Evolutionary conservation across 2,329 filamentous ascomycete species (phyloP).

Genomic region (Fusarium pseudonygamai): DNA sequence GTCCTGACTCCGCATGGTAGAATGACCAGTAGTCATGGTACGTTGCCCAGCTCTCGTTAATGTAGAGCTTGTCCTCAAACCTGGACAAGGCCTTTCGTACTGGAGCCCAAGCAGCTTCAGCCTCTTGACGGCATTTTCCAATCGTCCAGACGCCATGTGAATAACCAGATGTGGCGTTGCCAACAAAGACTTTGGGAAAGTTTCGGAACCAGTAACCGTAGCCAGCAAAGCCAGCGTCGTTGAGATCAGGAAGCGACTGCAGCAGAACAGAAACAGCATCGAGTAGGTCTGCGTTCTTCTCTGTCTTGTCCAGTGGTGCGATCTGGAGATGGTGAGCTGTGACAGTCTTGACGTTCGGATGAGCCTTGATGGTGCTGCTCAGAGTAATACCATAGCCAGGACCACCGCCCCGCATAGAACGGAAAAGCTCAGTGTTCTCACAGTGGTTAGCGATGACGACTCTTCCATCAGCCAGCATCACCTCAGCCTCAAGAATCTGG

Average conservation of each 20-base stretch:
- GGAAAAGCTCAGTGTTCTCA: slow-evolving; percentile 22
- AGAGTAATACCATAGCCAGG: slow-evolving; percentile 22
- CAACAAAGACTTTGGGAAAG: slow-evolving; percentile 6
- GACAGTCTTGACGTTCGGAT: slow-evolving; percentile 18
- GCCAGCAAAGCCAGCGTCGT: slow-evolving; percentile 28
- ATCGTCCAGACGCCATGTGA: slow-evolving; percentile 23
- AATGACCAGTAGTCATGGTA: slow-evolving; percentile 31
- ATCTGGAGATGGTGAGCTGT: slow-evolving; percentile 16
- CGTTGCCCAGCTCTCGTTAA: slow-evolving; percentile 22
- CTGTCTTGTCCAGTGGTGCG: slow-evolving; percentile 9
- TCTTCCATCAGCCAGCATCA: slow-evolving; percentile 20
- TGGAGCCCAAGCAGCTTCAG: slow-evolving; percentile 9
- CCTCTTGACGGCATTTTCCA: not conserved
- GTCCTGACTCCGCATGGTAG: slow-evolving; percentile 11
- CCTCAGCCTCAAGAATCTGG: slow-evolving; percentile 25
- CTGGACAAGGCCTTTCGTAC: slow-evolving; percentile 3
- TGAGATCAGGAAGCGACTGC: slow-evolving; percentile 21
- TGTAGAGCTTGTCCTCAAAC: slow-evolving; percentile 20
- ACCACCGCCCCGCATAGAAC: slow-evolving; percentile 22
- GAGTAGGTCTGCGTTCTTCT: slow-evolving; percentile 10
- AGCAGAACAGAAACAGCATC: slow-evolving; percentile 10
- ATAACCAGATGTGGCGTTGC: slow-evolving; percentile 25
- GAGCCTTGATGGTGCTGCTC: slow-evolving; percentile 24
- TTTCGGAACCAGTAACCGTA: slow-evolving; percentile 32
- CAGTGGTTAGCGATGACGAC: slow-evolving; percentile 22